Conservation (phyloP, 805 yeast genomes). For the Candida arabinofermentans region DNA sequence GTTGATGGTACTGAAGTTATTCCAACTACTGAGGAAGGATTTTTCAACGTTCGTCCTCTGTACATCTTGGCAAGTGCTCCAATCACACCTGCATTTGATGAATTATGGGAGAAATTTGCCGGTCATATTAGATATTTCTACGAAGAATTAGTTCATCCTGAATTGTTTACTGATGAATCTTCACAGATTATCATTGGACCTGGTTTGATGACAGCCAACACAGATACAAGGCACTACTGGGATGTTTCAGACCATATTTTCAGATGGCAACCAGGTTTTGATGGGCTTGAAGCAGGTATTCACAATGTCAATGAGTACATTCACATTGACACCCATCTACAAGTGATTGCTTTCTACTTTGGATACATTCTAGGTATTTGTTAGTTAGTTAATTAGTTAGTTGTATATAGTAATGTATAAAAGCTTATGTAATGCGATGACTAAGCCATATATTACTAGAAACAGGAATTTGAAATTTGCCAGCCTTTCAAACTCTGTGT, state of each 20-base stretch:
- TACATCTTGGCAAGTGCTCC: constrained; percentile 36
- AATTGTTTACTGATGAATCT: constrained; percentile 4
- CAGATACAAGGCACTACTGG: constrained; percentile 62
- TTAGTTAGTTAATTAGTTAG: too few species aligned
- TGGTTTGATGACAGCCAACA: constrained; percentile 52
- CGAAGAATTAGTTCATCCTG: constrained; percentile 44
- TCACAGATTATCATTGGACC: constrained; percentile 41
- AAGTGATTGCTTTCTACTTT: constrained; percentile 49
- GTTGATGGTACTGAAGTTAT: constrained; percentile 33
- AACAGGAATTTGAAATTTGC: too few species aligned
- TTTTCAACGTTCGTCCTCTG: constrained; percentile 33
- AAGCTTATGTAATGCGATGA: too few species aligned
- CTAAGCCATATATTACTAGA: too few species aligned
- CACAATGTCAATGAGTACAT: constrained; percentile 65
- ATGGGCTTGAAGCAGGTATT: constrained; percentile 27
- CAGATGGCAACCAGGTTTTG: constrained; percentile 48
- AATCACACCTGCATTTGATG: constrained; percentile 32
- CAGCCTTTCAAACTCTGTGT: too few species aligned
- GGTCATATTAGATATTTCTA: constrained; percentile 54
- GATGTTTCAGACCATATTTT: constrained; percentile 49
- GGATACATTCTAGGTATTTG: constrained; percentile 35
- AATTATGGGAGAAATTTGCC: constrained; percentile 40
- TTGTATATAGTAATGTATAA: too few species aligned
- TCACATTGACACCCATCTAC: constrained; percentile 49
- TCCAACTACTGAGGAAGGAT: constrained; percentile 36